Evolutionary conservation across 345 rosid genomes (phyloP), one percentile per base, ranked within the genome.

Genomic region (Trapa incisa): DNA sequence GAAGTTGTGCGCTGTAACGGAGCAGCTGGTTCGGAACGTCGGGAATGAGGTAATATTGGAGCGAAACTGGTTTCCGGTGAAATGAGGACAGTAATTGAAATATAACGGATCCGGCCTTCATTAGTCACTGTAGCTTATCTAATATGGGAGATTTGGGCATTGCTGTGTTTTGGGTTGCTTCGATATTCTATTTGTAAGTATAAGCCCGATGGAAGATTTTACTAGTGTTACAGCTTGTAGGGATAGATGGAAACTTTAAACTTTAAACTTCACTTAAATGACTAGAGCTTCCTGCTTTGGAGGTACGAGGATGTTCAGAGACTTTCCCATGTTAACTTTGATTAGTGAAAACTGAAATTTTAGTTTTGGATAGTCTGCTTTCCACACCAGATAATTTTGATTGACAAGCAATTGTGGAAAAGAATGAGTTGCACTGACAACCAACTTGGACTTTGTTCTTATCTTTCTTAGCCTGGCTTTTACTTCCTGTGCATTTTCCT

Each of bases 1-100:
- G 80, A 92, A 91, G 77, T 87, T 96, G 96, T 96, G 92, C 43
- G 95, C 95, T 48, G 85, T 86, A 65, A 76, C 97, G 14, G 99
- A 90, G 64, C 82, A 86, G 58, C 74, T 83, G 45, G 80, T 72
- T 75, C 82, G 85, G 56, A 84, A 77, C 74, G 71, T 68, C 9
- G 80, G 78, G 8, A 88, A 82, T 58, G 91, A 86, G 73, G 92
- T 83, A 74, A 81, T 2, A 35, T 5, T 62, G 38, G 5, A 13
- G 47, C 5, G 36, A 37, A 48, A 37, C 39, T 16, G 29, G 61
- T 35, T 38, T 62, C 6, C 29, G 22, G 62, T 22, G 37, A 37
- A 67, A 38, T 37, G 70, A 16, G 37, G 63, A 32, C 37, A 10
- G 32, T 33, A 11, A 7, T 32, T 35, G 37, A 35, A 58, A 9